phyloP scores from a whole-genome alignment of 2,329 filamentous ascomycete species.

The Myriosclerotinia curreyana region DNA sequence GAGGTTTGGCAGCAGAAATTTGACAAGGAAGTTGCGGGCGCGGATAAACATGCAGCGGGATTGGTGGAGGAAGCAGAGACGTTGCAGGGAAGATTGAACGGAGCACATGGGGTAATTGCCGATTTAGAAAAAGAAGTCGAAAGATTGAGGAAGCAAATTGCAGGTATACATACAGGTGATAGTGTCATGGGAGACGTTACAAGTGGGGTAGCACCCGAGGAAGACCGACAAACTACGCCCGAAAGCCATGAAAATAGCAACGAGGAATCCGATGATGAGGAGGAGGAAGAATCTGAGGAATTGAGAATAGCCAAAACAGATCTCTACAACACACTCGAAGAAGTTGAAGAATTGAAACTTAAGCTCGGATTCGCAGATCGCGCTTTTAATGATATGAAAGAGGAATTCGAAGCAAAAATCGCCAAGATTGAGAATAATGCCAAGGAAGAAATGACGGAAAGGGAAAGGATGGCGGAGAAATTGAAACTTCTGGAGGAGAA shows the following conservation, averaged over 20 bases:
- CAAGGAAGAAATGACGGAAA: background rate
- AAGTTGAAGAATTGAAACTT: conserved; percentile 15
- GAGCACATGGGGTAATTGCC: conserved; percentile 5
- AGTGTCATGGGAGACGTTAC: background rate
- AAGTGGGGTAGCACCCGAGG: background rate
- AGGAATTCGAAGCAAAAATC: conserved; percentile 1
- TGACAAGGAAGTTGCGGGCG: background rate
- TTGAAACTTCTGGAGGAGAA: background rate
- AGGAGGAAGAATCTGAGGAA: background rate
- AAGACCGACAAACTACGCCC: background rate
- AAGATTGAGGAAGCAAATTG: background rate
- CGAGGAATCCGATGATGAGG: background rate
- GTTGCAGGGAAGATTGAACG: conserved; percentile 17
- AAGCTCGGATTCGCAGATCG: background rate
- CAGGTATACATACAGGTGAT: background rate
- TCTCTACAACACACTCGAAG: conserved; percentile 19
- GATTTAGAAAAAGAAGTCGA: background rate
- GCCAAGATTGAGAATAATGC: background rate
- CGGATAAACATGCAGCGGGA: conserved; percentile 10
- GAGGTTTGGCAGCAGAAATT: conserved; percentile 12
- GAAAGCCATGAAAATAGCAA: background rate
- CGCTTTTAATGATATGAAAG: background rate
- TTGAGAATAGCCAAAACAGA: background rate
- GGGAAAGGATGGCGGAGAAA: background rate
- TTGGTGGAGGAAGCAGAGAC: conserved; percentile 10